A percentile compares a stretch with the other conserved stretches of the same genome.
phyloP scores from a whole-genome alignment of 202 grass and related monocot species.

The Hordeum pubiflorum region DNA sequence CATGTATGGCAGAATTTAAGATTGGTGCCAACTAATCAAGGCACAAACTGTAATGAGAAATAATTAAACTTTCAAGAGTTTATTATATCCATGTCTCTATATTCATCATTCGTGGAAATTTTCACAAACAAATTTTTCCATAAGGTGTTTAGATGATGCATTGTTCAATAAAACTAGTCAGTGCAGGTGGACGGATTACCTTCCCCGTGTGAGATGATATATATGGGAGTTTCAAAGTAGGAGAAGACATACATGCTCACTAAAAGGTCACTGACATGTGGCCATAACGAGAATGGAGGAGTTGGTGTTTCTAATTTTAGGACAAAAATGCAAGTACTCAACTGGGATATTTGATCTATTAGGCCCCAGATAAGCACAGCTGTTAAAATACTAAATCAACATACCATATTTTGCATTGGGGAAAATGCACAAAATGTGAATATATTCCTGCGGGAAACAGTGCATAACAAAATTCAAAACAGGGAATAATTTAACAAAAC shows the following conservation, averaged over 20 bases:
- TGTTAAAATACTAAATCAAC: neutral
- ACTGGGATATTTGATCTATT: neutral
- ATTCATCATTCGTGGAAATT: too few species aligned
- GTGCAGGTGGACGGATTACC: too few species aligned
- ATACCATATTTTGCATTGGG: neutral
- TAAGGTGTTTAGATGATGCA: too few species aligned
- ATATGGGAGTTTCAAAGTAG: neutral
- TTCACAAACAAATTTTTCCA: too few species aligned
- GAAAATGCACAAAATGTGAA: neutral
- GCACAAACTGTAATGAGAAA: too few species aligned
- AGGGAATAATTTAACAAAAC: neutral
- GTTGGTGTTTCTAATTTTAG: neutral
- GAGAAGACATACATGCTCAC: neutral
- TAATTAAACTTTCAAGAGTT: too few species aligned
- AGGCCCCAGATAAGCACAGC: neutral
- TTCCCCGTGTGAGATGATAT: neutral
- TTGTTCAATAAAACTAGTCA: too few species aligned
- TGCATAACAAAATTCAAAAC: neutral
- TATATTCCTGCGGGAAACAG: neutral
- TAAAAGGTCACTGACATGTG: neutral
- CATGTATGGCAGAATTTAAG: too few species aligned
- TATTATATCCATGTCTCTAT: too few species aligned
- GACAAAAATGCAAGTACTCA: neutral
- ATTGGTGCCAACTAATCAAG: too few species aligned
- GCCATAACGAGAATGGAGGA: neutral